Evolutionary conservation across 805 yeast genomes (phyloP).

Genomic region (Lipomyces mesembrius): DNA sequence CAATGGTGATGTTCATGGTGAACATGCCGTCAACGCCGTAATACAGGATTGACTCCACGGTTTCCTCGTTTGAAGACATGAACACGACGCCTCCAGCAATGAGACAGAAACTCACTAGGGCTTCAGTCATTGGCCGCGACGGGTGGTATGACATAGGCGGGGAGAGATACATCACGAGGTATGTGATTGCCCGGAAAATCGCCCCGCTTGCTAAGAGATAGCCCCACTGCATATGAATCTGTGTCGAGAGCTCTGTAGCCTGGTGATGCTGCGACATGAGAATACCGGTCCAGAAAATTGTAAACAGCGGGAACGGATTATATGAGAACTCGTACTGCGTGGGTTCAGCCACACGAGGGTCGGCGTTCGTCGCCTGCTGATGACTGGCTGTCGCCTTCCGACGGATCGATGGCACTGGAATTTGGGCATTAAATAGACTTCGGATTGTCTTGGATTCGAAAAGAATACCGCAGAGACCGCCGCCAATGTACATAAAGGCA

Average conservation of each 20-base stretch:
- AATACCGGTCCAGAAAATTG: constrained; percentile 94
- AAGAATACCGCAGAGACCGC: constrained; percentile 88
- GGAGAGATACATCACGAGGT: constrained; percentile 56
- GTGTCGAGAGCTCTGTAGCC: constrained; percentile 75
- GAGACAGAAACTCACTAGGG: constrained; percentile 76
- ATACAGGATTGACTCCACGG: constrained; percentile 78
- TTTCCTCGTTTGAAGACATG: constrained; percentile 89
- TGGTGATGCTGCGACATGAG: constrained; percentile 95
- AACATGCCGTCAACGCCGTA: constrained; percentile 88
- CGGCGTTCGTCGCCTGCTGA: constrained; percentile 5
- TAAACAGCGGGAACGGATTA: constrained; percentile 92
- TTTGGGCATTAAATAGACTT: constrained; percentile 37
- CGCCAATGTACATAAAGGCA: constrained; percentile 89
- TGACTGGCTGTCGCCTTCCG: constrained; percentile 8
- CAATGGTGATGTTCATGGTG: constrained; percentile 84
- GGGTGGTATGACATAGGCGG: constrained; percentile 50
- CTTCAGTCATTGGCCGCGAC: constrained; percentile 82
- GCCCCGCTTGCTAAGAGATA: constrained; percentile 80
- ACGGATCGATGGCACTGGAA: constrained; percentile 10
- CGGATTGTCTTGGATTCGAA: constrained; percentile 59
- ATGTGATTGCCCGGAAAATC: constrained; percentile 70
- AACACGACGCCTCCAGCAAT: constrained; percentile 89
- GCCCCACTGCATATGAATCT: constrained; percentile 93
- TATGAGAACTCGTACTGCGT: constrained; percentile 60
- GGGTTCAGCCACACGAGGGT: constrained; percentile 28